phyloP scores from a whole-genome alignment of 108 stramenopile species.

The Discostella stelligeroides region DNA sequence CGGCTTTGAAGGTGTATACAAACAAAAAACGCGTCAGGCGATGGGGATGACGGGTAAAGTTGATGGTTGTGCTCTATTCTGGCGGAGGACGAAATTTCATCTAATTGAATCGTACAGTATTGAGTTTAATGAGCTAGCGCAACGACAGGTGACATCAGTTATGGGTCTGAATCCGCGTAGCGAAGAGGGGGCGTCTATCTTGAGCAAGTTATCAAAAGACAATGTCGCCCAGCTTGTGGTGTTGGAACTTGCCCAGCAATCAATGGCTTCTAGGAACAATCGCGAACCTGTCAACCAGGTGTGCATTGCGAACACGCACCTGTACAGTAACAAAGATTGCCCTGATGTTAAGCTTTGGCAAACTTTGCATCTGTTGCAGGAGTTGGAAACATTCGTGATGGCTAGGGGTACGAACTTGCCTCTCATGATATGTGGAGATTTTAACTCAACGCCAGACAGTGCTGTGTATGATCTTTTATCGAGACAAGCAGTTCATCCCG shows the following conservation, averaged over 20 bases:
- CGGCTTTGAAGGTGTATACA: constrained; percentile 97
- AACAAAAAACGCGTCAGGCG: constrained; percentile 95
- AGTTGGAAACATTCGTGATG: constrained; percentile 91
- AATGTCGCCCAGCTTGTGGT: constrained; percentile 97
- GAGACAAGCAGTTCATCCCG: constrained; percentile 88
- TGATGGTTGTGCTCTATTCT: constrained; percentile 99
- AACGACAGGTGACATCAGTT: constrained; percentile 86
- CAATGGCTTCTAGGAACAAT: constrained; percentile 59
- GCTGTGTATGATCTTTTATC: constrained; percentile 95
- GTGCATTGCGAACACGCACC: constrained; percentile 97
- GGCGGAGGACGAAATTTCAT: constrained; percentile 92
- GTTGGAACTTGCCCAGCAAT: constrained; percentile 87
- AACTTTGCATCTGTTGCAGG: constrained; percentile 90
- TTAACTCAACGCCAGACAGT: constrained; percentile 96
- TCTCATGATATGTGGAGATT: constrained; percentile 97
- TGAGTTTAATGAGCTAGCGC: constrained; percentile 96
- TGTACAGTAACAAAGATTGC: constrained; percentile 98
- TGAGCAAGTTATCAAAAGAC: constrained; percentile 94
- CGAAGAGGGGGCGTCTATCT: constrained; percentile 84
- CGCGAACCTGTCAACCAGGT: constrained; percentile 86
- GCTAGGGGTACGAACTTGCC: constrained; percentile 83
- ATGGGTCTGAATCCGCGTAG: constrained; percentile 81
- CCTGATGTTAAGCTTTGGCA: constrained; percentile 99
- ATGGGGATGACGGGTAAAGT: constrained; percentile 97
- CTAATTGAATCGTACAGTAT: constrained; percentile 95